Conservation (phyloP, 192 early-diverging fungal genomes). For the Spinellus fusiger region DNA sequence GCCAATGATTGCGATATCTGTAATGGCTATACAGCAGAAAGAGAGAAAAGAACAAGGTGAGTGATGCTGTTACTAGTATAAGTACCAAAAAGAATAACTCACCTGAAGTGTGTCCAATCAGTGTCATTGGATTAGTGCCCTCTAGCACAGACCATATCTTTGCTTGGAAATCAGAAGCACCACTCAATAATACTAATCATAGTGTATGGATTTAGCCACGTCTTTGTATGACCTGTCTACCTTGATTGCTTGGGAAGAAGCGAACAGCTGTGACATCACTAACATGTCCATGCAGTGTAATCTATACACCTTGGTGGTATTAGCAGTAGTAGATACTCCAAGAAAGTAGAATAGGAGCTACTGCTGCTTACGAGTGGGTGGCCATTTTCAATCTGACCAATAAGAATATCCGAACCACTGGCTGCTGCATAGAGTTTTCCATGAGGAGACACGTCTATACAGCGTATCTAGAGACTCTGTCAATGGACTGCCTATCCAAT, state of each 20-base stretch:
- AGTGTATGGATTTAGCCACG: neutral
- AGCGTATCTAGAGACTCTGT: slow-evolving; percentile 22
- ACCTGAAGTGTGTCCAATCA: slow-evolving; percentile 61
- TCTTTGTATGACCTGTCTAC: slow-evolving; percentile 13
- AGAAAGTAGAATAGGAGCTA: too few relatives aligned
- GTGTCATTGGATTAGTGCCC: slow-evolving; percentile 66
- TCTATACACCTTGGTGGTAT: too few relatives aligned
- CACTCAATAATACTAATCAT: slow-evolving; percentile 54
- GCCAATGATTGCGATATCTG: slow-evolving; percentile 59
- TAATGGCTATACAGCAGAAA: slow-evolving; percentile 45
- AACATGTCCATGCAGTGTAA: slow-evolving; percentile 54
- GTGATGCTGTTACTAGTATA: neutral
- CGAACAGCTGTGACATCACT: slow-evolving; percentile 58
- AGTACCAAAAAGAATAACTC: neutral
- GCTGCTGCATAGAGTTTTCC: slow-evolving; percentile 40
- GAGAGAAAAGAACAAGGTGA: neutral
- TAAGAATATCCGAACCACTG: slow-evolving; percentile 28
- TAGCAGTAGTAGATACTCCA: neutral
- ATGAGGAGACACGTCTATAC: slow-evolving; percentile 44
- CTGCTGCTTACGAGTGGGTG: slow-evolving; percentile 32
- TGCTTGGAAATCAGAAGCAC: slow-evolving; percentile 58
- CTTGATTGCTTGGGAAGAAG: slow-evolving; percentile 77
- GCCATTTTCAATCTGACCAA: slow-evolving; percentile 37
- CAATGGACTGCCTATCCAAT: neutral
- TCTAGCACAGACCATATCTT: slow-evolving; percentile 73